Base-by-base conservation (phyloP, 139 green algal genomes). In the Pedinophyceae sp. region DNA sequence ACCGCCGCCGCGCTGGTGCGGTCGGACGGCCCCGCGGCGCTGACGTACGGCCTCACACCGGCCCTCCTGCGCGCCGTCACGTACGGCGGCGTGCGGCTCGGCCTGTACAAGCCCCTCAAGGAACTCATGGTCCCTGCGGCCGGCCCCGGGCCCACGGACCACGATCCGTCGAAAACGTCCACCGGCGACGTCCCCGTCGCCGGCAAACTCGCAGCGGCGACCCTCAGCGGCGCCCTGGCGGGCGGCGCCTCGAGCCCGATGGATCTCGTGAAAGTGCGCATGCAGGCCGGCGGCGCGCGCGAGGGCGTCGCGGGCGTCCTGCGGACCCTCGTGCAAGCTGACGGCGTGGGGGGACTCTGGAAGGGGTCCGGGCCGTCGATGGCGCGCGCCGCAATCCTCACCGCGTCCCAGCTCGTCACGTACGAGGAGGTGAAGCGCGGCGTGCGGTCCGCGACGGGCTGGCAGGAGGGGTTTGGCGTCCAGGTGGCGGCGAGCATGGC, bases 51-150 rank as follows among this genome's bases (percentile, higher is more conserved):
- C 34, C 13, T 7, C 10, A 7, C 7, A 13, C 34, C 34, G 34
- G 34, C 34, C 7, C 10, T 43, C 34, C 10, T 13, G 34, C 7
- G 34, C 10, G 59, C 62, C 19, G 38, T 54, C 2, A 54, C 58
- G 18, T 78, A 77, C 59, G 70, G 79, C 68, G 82, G 81, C 54
- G 57, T 88, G 16, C 64, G 85, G 20, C 74, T 94, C 23, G 85
- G 85, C 2, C 58, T 87, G 20, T 94, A 93, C 57, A 69, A 58
- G 5, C 84, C 81, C 10, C 73, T 86, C 46, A 88, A 89, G 52
- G 17, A 22, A 17, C 16, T 58, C 3, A 43, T 74, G 27, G 60
- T 61, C 0, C 61, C 55, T 0, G 52, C 58, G 0, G 27, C 15
- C 24, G 18, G 25, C 20, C 19, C 13, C 19, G 18, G 17, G 47